Evolutionary conservation across 23 red algal genomes (phyloP).

Genomic region (Pyropia haitanensis): DNA sequence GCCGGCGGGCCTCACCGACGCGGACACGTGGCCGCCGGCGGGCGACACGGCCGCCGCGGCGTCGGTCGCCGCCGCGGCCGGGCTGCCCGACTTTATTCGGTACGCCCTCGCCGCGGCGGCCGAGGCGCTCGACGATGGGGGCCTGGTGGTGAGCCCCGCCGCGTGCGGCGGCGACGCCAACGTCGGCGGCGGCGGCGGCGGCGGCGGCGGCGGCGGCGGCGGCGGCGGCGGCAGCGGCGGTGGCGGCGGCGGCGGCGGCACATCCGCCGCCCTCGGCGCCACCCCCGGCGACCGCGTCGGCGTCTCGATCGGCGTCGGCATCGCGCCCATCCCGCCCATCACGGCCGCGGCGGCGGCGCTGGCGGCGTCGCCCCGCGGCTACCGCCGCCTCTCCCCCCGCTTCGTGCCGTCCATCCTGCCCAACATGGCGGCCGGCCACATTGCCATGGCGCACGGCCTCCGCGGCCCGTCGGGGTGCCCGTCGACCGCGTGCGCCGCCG

Average conservation of each 20-base stretch:
- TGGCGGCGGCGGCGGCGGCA: neutral
- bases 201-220: slow-evolving; percentile 24
- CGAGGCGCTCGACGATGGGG: slow-evolving; percentile 44
- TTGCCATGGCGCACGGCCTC: slow-evolving; percentile 33
- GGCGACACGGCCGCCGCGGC: neutral
- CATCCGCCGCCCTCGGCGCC: neutral
- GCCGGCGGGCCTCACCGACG: neutral
- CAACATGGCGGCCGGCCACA: slow-evolving; percentile 52
- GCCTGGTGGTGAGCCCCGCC: slow-evolving; percentile 1
- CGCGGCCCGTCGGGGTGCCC: slow-evolving; percentile 27
- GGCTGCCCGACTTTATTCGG: slow-evolving; percentile 31
- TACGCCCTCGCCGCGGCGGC: slow-evolving; percentile 42
- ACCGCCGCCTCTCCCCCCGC: slow-evolving; percentile 43
- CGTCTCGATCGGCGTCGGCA: slow-evolving; percentile 64
- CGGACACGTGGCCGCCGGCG: neutral
- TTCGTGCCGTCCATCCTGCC: slow-evolving; percentile 65
- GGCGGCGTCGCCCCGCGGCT: slow-evolving; percentile 3
- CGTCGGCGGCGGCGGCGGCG: neutral
- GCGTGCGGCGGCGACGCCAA: neutral
- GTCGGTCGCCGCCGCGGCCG: neutral
- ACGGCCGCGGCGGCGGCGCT: slow-evolving; percentile 1
- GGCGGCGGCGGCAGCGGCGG: slow-evolving; percentile 18
- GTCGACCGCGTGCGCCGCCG: slow-evolving; percentile 62
- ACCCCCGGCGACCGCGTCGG: slow-evolving; percentile 5
- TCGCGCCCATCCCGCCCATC: slow-evolving; percentile 43